Evolutionary conservation across 257 asterid species (phyloP).

Genomic region (Nicotiana attenuata): DNA sequence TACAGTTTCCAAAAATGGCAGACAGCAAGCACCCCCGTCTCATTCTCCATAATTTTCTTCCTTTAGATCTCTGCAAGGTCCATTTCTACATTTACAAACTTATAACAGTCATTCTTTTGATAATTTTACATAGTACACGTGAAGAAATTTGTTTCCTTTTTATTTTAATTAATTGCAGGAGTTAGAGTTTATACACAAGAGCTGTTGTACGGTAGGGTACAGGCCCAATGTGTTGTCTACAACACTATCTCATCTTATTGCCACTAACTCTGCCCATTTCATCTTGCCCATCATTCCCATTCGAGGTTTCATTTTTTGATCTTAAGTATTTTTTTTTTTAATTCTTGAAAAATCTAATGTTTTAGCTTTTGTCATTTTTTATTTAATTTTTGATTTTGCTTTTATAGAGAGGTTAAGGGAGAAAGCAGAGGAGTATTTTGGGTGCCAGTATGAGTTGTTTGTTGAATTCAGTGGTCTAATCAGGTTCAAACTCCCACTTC

Average conservation of each 20-base stretch:
- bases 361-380: background rate
- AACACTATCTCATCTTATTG: slow-evolving; percentile 79
- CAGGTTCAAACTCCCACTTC: slow-evolving; percentile 36
- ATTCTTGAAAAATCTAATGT: background rate
- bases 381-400: background rate
- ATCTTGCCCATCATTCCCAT: slow-evolving; percentile 75
- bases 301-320: slow-evolving; percentile 43
- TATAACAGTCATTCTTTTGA: background rate
- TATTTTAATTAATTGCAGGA: slow-evolving; percentile 34
- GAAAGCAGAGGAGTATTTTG: slow-evolving; percentile 71
- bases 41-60: slow-evolving; percentile 27
- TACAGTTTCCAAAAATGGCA: slow-evolving; percentile 1
- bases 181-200: slow-evolving; percentile 79
- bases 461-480: slow-evolving; percentile 91
- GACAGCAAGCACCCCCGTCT: slow-evolving; percentile 28
- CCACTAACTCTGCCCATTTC: slow-evolving; percentile 70
- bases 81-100: background rate
- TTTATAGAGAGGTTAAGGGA: slow-evolving; percentile 68
- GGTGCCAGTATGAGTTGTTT: slow-evolving; percentile 70
- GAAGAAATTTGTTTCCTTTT: background rate
- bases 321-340: background rate
- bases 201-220: slow-evolving; percentile 86
- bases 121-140: background rate
- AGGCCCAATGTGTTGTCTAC: slow-evolving; percentile 90
- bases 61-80: slow-evolving; percentile 31